phyloP scores from a whole-genome alignment of 495 filamentous ascomycete species.

The Xylaria scruposa region DNA sequence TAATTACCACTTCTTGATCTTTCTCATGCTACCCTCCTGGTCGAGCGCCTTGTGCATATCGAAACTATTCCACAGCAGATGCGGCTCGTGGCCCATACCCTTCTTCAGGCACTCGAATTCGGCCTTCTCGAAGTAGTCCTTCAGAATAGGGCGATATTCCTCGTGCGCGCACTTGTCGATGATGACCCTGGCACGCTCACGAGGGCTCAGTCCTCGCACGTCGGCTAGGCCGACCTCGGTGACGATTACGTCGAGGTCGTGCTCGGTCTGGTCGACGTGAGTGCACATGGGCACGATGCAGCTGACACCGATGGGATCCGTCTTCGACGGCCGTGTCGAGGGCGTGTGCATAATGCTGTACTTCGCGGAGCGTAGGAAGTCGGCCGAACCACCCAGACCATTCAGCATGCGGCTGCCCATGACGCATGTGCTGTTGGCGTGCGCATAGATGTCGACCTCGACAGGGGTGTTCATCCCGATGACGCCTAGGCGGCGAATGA shows the following conservation, averaged over 20 bases:
- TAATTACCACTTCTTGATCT: constrained; percentile 59
- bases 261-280: constrained; percentile 92
- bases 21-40: constrained; percentile 86
- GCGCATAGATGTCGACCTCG: constrained; percentile 93
- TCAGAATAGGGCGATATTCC: constrained; percentile 81
- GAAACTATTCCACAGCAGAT: constrained; percentile 82
- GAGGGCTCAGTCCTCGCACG: constrained; percentile 79
- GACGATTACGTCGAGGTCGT: constrained; percentile 86
- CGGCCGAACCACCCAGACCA: constrained; percentile 86
- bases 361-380: constrained; percentile 84
- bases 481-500: constrained; percentile 85
- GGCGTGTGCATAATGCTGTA: constrained; percentile 96
- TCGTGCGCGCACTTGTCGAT: constrained; percentile 90
- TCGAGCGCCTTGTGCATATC: constrained; percentile 87
- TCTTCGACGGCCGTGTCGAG: constrained; percentile 77
- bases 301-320: constrained; percentile 79
- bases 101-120: constrained; percentile 87
- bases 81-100: constrained; percentile 90
- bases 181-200: constrained; percentile 84
- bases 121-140: constrained; percentile 84
- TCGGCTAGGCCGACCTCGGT: constrained; percentile 90
- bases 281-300: constrained; percentile 95
- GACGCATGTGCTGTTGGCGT: constrained; percentile 90
- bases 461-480: constrained; percentile 97
- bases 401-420: constrained; percentile 93